These are phyloP conservation scores for Megacollybia platyphylla DNA, from an alignment of 1,284 basidiomycete species.

Conservation along the genomic window DNA sequence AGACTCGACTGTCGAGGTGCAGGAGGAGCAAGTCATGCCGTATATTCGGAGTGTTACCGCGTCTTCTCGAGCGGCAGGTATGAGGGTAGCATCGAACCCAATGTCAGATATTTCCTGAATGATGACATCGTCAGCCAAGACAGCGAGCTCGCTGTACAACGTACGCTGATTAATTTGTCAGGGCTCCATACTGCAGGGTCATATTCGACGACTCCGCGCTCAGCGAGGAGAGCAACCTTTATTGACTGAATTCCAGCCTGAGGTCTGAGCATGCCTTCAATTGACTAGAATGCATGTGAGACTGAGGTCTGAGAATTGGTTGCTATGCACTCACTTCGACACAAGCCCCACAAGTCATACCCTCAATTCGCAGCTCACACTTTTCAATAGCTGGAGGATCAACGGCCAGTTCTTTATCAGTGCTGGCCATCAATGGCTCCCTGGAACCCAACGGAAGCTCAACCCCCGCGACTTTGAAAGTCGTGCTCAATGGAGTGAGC, in stretches of 20 bases:
- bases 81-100: conserved; percentile 78
- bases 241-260: conserved; percentile 81
- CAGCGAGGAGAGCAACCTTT: conserved; percentile 89
- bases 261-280: conserved; percentile 79
- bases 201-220: conserved; percentile 86
- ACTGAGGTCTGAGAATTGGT: not conserved
- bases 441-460: conserved; percentile 14
- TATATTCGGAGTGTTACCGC: conserved; percentile 68
- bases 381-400: conserved; percentile 16
- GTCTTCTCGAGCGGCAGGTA: conserved; percentile 52
- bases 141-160: conserved; percentile 11
- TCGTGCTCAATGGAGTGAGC: conserved; percentile 2
- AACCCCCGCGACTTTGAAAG: conserved; percentile 12
- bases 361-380: conserved; percentile 72
- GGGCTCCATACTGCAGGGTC: conserved; percentile 73
- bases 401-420: conserved; percentile 11
- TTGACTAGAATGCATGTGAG: conserved; percentile 41
- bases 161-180: conserved; percentile 67
- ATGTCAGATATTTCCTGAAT: conserved; percentile 81
- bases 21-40: conserved; percentile 86
- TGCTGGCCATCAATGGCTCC: conserved; percentile 20
- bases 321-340: conserved; percentile 54
- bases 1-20: conserved; percentile 68
- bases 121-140: conserved; percentile 7
- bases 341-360: conserved; percentile 88